Evolutionary conservation across 1,139 yeast genomes (phyloP).

Genomic region (Chernovozyma aurita): DNA sequence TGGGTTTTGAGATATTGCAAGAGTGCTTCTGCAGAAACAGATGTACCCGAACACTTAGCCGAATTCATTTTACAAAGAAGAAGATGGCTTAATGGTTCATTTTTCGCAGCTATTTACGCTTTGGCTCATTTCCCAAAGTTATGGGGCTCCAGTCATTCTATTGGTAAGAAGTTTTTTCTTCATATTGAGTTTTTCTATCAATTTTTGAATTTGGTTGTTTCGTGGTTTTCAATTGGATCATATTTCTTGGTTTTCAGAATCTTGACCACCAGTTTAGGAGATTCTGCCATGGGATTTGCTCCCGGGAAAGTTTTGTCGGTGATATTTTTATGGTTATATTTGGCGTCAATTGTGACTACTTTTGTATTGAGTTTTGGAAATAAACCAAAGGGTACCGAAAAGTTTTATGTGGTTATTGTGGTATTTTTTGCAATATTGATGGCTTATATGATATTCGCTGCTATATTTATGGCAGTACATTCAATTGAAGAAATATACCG

Average conservation of each 20-base stretch:
- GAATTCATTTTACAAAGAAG: constrained; percentile 76
- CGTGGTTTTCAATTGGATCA: constrained; percentile 78
- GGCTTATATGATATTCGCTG: constrained; percentile 59
- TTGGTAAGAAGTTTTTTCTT: constrained; percentile 55
- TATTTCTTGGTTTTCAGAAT: constrained; percentile 71
- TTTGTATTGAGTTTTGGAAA: constrained; percentile 47
- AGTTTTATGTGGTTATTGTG: constrained; percentile 40
- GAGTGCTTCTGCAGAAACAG: constrained; percentile 76
- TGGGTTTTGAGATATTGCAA: constrained; percentile 71
- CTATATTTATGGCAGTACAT: constrained; percentile 74
- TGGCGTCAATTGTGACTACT: constrained; percentile 39
- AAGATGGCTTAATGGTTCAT: constrained; percentile 83
- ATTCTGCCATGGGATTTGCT: constrained; percentile 40
- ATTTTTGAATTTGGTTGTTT: constrained; percentile 56
- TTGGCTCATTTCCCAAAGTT: constrained; percentile 66
- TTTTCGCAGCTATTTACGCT: constrained; percentile 77
- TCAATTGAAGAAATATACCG: constrained; percentile 47
- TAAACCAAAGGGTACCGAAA: constrained; percentile 44
- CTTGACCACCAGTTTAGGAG: constrained; percentile 53
- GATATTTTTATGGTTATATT: constrained; percentile 41
- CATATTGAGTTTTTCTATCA: constrained; percentile 73
- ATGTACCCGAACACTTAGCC: constrained; percentile 70
- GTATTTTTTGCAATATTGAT: constrained; percentile 40
- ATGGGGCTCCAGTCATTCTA: constrained; percentile 66
- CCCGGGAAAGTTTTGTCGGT: constrained; percentile 41